Percentiles rank a stretch among this genome's conserved stretches.
These are phyloP conservation scores for Hypericum androsaemum DNA, from an alignment of 345 rosid genomes.

Conservation along the genomic window DNA sequence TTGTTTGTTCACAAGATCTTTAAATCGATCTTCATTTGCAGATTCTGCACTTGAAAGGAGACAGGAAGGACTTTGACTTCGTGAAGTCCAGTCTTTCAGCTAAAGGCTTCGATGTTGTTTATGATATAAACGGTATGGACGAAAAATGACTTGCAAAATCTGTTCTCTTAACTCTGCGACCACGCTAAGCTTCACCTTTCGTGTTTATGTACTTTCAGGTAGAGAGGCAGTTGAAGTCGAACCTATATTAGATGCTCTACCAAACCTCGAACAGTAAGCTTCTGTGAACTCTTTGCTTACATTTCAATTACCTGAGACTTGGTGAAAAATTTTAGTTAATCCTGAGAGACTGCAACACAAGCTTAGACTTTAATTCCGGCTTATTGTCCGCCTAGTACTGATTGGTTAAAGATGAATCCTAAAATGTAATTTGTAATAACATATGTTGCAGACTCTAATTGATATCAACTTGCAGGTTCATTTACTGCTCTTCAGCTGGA, in stretches of 20 bases:
- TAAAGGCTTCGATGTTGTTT: constrained; percentile 85
- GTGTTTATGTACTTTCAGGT: constrained; percentile 35
- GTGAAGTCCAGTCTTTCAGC: constrained; percentile 92
- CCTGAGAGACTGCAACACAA: too few relatives aligned
- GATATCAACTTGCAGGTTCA: constrained; percentile 41
- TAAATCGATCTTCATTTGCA: constrained; percentile 22
- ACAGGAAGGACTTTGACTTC: constrained; percentile 85
- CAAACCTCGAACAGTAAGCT: constrained; percentile 84
- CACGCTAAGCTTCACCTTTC: not conserved
- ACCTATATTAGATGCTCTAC: constrained; percentile 85
- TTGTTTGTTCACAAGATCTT: too few relatives aligned
- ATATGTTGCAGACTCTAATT: too few relatives aligned
- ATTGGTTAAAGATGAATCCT: too few relatives aligned
- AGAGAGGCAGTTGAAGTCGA: constrained; percentile 86
- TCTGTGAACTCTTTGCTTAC: constrained; percentile 1
- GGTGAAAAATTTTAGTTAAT: too few relatives aligned
- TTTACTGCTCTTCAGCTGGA: constrained; percentile 95
- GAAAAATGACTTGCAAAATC: not conserved
- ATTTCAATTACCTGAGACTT: not conserved
- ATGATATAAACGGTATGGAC: constrained; percentile 77
- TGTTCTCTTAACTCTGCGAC: not conserved
- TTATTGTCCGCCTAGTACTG: too few relatives aligned
- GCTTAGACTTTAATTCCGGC: too few relatives aligned
- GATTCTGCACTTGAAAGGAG: constrained; percentile 95
- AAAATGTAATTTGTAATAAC: too few relatives aligned